Base-by-base conservation (phyloP, 2,329 filamentous ascomycete genomes). In the Thelonectria rubi region DNA sequence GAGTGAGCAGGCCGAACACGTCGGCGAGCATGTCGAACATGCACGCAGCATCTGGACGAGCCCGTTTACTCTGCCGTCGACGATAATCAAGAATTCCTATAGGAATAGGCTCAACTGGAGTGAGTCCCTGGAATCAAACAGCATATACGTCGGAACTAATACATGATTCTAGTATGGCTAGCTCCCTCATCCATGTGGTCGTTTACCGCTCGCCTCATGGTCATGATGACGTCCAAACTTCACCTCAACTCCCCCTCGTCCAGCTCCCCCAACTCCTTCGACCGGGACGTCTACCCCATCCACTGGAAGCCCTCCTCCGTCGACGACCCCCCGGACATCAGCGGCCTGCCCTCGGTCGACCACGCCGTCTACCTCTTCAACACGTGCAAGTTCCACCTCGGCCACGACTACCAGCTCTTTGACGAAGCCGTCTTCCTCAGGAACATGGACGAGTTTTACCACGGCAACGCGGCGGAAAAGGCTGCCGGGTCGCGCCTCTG, bases 321-420 rank as follows among this genome's bases (percentile, higher is more conserved):
- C 1, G 55, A 65, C n/a, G 68, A 69, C 0, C 60, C 59, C 0
- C 73, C 73, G 1, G 76, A 79, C 24, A 72, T 76, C 1, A 71
- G 62, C 10, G 71, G 73, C 2, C 56, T 79, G 0, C 77, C 77
- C 0, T 77, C 77, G 2, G 64, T 76, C n/a, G 69, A 75, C 52
- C 63, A 75, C 37, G 72, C 75, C 2, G 59, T 75, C 12, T 75
- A 75, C 34, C 67, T 77, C 3, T 72, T 77, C 58, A 68, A 75
- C 49, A 71, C 73, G 2, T 76, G 78, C 53, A 77, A 78, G 15
- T 79, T 78, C 21, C 77, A 79, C 15, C 70, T 79, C 0, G 73
- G 76, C 4, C 75, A 78, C 20, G 73, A 69, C 5, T 79, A 77
- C 45, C 67, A 72, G 0, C 69, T 79, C 1, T 74, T 79, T 18